phyloP scores from a whole-genome alignment of 129 eudicot genomes.

The Pulicaria dysenterica region DNA sequence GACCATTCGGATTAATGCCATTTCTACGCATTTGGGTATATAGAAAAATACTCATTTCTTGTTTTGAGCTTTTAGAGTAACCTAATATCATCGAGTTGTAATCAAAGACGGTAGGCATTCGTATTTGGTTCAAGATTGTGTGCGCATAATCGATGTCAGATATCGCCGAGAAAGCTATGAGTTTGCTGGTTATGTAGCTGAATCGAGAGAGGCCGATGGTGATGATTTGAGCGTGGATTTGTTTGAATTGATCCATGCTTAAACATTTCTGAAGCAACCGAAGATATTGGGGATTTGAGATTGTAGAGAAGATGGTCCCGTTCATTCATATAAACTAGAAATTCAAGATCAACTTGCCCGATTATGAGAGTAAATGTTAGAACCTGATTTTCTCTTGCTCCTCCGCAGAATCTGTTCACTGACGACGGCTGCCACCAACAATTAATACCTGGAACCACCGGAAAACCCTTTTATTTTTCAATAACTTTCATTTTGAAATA shows the following conservation, averaged over 20 bases:
- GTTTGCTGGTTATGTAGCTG: conserved; percentile 44
- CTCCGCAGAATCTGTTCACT: too few species aligned
- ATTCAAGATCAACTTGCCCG: not conserved
- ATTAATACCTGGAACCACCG: too few species aligned
- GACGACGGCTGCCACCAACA: too few species aligned
- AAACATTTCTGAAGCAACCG: conserved; percentile 38
- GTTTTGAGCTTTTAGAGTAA: conserved; percentile 42
- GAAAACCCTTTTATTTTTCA: too few species aligned
- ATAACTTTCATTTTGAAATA: too few species aligned
- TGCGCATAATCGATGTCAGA: conserved; percentile 28
- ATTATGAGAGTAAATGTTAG: too few species aligned
- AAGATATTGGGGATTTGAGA: conserved; percentile 38
- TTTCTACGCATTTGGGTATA: conserved; percentile 37
- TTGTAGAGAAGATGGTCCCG: conserved; percentile 12
- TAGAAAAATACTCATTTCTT: conserved; percentile 35
- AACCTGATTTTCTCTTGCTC: too few species aligned
- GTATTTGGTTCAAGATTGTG: conserved; percentile 32
- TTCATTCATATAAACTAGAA: conserved; percentile 12
- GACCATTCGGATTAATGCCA: conserved; percentile 34
- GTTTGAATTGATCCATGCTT: conserved; percentile 39
- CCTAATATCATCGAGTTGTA: conserved; percentile 43
- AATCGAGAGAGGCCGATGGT: conserved; percentile 39
- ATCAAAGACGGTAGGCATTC: conserved; percentile 35
- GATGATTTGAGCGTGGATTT: conserved; percentile 43
- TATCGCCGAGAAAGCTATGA: conserved; percentile 38